These are phyloP conservation scores for Boletus reticulatus DNA, from an alignment of 768 basidiomycete species.

Conservation along the genomic window DNA sequence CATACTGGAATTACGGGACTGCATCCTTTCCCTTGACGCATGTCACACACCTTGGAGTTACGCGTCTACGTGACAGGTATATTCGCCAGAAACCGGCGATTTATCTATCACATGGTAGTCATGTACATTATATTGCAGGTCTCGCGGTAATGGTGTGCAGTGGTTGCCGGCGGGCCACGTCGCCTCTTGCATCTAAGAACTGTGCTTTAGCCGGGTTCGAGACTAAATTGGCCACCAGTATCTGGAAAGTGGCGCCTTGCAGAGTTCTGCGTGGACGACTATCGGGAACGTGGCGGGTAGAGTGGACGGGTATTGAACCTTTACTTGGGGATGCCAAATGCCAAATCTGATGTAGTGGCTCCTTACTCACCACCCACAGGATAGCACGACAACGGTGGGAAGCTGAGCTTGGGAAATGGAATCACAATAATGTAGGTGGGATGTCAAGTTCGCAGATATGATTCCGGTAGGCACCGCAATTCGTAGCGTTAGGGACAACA, in stretches of 20 bases:
- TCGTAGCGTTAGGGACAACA: neutral
- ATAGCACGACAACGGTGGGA: conserved; percentile 3
- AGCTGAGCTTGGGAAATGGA: neutral
- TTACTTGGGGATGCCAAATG: conserved; percentile 1
- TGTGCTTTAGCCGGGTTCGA: neutral
- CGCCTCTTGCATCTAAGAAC: neutral
- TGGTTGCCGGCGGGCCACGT: neutral
- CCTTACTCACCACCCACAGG: conserved; percentile 4
- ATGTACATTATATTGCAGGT: too few species aligned
- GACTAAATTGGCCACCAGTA: neutral
- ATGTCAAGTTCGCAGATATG: neutral
- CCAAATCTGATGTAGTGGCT: conserved; percentile 4
- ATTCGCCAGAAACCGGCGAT: neutral
- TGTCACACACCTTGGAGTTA: too few species aligned
- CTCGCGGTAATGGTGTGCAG: neutral
- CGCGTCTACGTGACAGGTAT: too few species aligned
- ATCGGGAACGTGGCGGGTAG: neutral
- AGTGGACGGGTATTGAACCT: neutral
- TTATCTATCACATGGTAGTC: neutral
- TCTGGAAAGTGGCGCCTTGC: neutral
- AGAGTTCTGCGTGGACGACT: neutral
- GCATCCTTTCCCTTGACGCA: too few species aligned
- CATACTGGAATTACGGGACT: too few species aligned
- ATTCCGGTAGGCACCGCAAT: neutral
- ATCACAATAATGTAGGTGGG: neutral